A percentile compares a stretch with the other conserved stretches of the same genome.
These are phyloP conservation scores for Carex cristatella DNA, from an alignment of 176 grass and related monocot species.

Conservation along the genomic window DNA sequence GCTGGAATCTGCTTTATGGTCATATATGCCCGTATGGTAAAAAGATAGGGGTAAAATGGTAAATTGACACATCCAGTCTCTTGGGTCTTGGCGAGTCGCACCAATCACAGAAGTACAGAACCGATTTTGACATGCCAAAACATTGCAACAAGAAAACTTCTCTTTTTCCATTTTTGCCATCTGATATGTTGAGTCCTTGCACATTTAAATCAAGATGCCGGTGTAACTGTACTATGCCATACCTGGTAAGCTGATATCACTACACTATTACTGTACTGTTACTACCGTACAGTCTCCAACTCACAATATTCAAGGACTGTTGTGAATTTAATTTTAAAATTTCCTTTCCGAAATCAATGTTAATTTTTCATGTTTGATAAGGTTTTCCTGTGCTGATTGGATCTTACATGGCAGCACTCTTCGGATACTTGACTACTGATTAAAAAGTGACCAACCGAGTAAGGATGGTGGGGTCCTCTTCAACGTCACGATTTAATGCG, in stretches of 20 bases:
- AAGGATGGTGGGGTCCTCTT: too few species aligned
- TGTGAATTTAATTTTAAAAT: too few species aligned
- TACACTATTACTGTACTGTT: neutral
- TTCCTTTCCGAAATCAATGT: too few species aligned
- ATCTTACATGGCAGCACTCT: neutral
- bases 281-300: neutral
- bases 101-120: neutral
- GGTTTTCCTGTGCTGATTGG: neutral
- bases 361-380: neutral
- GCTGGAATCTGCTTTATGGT: neutral
- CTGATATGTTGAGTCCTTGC: neutral
- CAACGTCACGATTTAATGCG: too few species aligned
- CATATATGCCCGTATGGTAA: neutral
- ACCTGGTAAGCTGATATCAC: neutral
- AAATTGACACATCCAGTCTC: neutral
- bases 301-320: too few species aligned
- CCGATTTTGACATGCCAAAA: neutral
- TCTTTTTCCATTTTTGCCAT: neutral
- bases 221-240: neutral
- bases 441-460: too few species aligned
- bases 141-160: neutral
- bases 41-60: too few species aligned
- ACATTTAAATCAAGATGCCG: neutral
- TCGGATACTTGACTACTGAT: neutral
- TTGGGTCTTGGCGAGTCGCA: neutral